Base-by-base conservation (phyloP, 2,329 filamentous ascomycete species). In the Bretziella fagacearum region DNA sequence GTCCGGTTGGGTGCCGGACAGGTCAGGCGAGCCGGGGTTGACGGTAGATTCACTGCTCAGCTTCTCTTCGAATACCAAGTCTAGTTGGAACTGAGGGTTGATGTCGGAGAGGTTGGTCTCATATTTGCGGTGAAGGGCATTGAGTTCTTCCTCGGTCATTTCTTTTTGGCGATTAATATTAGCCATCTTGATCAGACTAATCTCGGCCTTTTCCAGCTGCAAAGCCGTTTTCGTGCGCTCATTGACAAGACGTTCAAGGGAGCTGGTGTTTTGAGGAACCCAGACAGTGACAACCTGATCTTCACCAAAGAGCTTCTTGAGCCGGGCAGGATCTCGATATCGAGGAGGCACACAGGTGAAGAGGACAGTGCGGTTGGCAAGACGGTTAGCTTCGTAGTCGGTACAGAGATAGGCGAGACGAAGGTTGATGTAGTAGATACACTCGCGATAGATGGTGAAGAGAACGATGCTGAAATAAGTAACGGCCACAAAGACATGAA, bases 371-470 rank as follows among this genome's bases (percentile, higher is more conserved):
- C 86, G 77, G 0, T 87, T 86, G 0, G 89, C 95, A 35, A 96
- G 77, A 15, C 87, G 81, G 54, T 79, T 81, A 23, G 85, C 74
- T 57, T 93, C 89, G 44, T 82, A 69, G 1, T 84, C 85, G 2
- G 85, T 84, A 48, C 93, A 70, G n/a, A 87, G 75, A 65, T 93
- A 96, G 1, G 89, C 89, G 64, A 96, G 91, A 53, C 89, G 83
- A 45, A 96, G 65, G 56, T 93, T 93, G 65, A 95, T 84, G 62
- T 86, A 93, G 71, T 81, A 96, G 56, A 98, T 80, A 58, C 79
- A 79, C 62, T 98, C 91, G 52, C 91, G 77, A 25, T 84, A 84
- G 47, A 98, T 77, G 56, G 85, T 84, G 62, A 85, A 89, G 62
- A 95, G 79, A 51, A 98, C 71, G 60, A 96, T 95, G 48, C 75